Conservation (phyloP, 164 flowering plant genomes). For the Sedum album region DNA sequence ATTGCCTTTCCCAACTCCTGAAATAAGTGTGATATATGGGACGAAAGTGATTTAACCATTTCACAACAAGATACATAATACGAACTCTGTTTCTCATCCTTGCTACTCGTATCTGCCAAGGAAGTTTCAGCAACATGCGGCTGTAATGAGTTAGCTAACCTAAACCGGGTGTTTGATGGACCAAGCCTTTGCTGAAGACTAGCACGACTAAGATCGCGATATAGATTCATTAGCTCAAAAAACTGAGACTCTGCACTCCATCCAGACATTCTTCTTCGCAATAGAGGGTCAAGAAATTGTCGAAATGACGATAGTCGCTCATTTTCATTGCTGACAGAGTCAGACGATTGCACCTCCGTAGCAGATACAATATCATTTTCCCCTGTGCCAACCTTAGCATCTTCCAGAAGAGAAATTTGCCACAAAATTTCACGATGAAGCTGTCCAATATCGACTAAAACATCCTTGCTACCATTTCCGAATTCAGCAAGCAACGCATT, state of each 20-base stretch:
- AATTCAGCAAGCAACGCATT: constrained; percentile 85
- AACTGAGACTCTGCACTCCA: constrained; percentile 93
- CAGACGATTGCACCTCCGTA: constrained; percentile 38
- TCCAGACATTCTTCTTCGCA: constrained; percentile 70
- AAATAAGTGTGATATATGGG: constrained; percentile 82
- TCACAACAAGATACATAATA: constrained; percentile 81
- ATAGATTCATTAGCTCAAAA: constrained; percentile 74
- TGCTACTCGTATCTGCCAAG: constrained; percentile 28
- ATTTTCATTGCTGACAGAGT: constrained; percentile 32
- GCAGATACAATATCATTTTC: constrained; percentile 37
- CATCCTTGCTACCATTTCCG: constrained; percentile 85
- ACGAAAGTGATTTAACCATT: constrained; percentile 76
- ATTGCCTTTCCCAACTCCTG: constrained; percentile 88
- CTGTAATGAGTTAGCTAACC: constrained; percentile 33
- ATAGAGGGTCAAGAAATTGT: constrained; percentile 84
- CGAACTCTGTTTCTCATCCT: constrained; percentile 59
- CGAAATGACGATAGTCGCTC: constrained; percentile 76
- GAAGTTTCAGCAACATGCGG: constrained; percentile 35
- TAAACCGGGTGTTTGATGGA: constrained; percentile 36
- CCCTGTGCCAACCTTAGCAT: constrained; percentile 50
- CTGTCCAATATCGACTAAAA: constrained; percentile 79
- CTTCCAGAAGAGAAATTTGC: constrained; percentile 90
- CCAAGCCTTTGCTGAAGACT: constrained; percentile 46
- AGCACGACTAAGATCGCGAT: constrained; percentile 83
- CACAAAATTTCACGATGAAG: constrained; percentile 82